These are phyloP conservation scores for Ampelocalamus luodianensis DNA, from an alignment of 176 grass and related monocot species.

Conservation along the genomic window DNA sequence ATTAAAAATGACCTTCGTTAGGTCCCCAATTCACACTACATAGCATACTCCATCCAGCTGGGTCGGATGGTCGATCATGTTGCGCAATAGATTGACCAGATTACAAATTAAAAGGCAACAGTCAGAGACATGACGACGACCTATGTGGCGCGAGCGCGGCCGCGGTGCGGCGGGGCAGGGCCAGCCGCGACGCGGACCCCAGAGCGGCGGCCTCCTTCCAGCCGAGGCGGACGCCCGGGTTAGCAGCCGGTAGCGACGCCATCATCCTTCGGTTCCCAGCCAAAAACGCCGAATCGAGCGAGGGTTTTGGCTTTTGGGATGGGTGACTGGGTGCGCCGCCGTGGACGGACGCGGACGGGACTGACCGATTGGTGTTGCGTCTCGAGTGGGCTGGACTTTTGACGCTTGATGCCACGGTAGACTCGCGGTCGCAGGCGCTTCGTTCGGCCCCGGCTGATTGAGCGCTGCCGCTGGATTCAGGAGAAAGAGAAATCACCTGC, in stretches of 20 bases:
- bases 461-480: too few species aligned
- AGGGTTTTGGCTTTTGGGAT: background rate
- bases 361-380: background rate
- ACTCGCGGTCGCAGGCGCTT: too few species aligned
- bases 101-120: background rate
- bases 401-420: too few species aligned
- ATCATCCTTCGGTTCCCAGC: background rate
- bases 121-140: background rate
- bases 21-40: background rate
- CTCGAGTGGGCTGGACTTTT: too few species aligned
- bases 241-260: slow-evolving; percentile 36
- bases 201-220: background rate
- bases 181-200: slow-evolving; percentile 3
- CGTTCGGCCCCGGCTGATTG: too few species aligned
- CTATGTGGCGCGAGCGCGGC: slow-evolving; percentile 14
- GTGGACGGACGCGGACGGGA: background rate
- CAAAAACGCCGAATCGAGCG: background rate
- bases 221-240: slow-evolving; percentile 26
- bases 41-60: background rate
- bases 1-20: background rate
- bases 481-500: too few species aligned
- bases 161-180: background rate
- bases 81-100: background rate
- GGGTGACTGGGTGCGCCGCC: background rate
- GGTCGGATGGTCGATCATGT: background rate